Evolutionary conservation across 768 basidiomycete genomes (phyloP), one percentile per base, ranked within the genome.

Genomic region (Strobilomyces confusus): DNA sequence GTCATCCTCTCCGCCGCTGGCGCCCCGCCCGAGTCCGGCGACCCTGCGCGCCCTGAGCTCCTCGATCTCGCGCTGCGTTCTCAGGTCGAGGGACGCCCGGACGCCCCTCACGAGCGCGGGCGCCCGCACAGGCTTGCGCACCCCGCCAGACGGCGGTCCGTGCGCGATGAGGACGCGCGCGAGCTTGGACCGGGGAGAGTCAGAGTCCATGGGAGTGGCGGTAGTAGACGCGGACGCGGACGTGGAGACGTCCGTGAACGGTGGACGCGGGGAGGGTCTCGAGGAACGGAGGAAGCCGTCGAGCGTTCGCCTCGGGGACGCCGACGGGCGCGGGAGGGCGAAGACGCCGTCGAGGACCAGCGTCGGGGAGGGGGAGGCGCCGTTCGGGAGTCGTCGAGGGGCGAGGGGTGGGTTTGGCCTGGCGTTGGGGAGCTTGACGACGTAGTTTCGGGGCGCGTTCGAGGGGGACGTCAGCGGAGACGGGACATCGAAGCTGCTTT

Each of bases 151-250:
- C 9, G n/a, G 5, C 14, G 5, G n/a, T n/a, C 12, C 22, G 37
- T 29, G 13, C 23, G 51, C 20, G 5, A 44, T 49, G n/a, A 65
- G 49, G 2, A 64, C 63, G 12, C 29, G 51, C 4, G 63, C 63
- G 14, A 64, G 63, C 44, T 54, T 64, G 4, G 63, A 63, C 5
- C 63, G 55, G 5, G 63, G 63, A 1, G 60, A 64, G 9, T 62
- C 56, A 3, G 38, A 11, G 29, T 20, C 19, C 11, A 4, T n/a
- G 7, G 11, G 0, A 9, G 23, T 0, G 45, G 13, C 7, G 9
- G 22, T 2, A 17, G 36, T n/a, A n/a, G 26, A 29, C 29, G 29
- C n/a, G n/a, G 37, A 49, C 9, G 36, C 20, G 9, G 9, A 8
- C 0, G 38, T 1, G 19, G 8, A 9, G 15, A 19, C 5, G 17